Conservation (phyloP, 129 eudicot genomes). For the Heracleum sosnowskyi region DNA sequence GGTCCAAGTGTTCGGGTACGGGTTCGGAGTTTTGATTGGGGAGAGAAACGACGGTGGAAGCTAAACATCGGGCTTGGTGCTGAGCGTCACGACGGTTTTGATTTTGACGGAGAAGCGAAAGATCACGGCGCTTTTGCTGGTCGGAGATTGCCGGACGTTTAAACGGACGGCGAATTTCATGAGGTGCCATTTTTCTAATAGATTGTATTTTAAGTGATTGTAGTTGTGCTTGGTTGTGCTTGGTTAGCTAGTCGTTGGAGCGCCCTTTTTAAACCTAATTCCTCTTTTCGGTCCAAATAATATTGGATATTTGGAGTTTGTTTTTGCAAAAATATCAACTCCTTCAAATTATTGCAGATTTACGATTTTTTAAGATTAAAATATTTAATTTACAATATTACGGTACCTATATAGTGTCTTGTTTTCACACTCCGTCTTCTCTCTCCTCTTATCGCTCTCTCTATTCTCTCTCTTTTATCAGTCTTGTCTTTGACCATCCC, state of each 20-base stretch:
- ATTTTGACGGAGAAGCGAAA: slow-evolving; percentile 64
- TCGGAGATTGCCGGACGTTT: slow-evolving; percentile 82
- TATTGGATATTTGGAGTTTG: no score
- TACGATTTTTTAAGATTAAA: no score
- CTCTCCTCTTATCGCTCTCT: no score
- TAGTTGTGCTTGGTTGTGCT: no score
- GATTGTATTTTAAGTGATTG: neutral
- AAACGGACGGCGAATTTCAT: slow-evolving; percentile 78
- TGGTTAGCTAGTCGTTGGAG: neutral
- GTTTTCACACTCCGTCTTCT: no score
- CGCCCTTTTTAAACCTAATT: neutral
- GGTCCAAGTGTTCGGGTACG: slow-evolving; percentile 7
- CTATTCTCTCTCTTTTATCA: no score
- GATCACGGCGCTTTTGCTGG: slow-evolving; percentile 85
- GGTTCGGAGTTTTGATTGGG: slow-evolving; percentile 34
- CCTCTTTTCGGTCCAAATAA: no score
- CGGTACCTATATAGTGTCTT: no score
- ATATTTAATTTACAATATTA: no score
- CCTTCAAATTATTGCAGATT: no score
- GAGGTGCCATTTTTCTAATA: slow-evolving; percentile 48
- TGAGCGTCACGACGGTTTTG: slow-evolving; percentile 76
- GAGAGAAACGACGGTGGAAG: slow-evolving; percentile 68
- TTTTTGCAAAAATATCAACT: no score
- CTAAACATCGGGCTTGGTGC: slow-evolving; percentile 74
- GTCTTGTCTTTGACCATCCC: no score